phyloP scores from a whole-genome alignment of 2,329 filamentous ascomycete genomes.

The Pseudogymnoascus sp. region DNA sequence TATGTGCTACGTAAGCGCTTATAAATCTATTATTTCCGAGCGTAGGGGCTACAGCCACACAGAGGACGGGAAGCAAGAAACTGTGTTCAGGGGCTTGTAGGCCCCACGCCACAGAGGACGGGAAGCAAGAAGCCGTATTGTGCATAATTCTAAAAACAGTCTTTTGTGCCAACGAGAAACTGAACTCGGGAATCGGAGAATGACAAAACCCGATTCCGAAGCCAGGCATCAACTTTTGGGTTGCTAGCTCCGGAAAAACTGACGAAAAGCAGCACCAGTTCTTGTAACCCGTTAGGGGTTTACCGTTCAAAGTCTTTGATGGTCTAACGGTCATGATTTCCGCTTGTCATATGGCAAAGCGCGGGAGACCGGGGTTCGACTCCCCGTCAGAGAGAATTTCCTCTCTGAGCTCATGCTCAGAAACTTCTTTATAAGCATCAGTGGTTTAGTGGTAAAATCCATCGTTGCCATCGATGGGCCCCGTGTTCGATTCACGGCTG shows the following conservation, averaged over 20 bases:
- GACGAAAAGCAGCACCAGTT: not conserved
- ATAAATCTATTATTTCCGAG: not conserved
- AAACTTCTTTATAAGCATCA: not conserved
- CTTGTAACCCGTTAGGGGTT: too few relatives aligned
- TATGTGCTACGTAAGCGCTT: not conserved
- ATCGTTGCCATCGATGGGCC: constrained; percentile 33
- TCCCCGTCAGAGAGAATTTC: constrained; percentile 10
- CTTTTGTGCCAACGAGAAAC: not conserved
- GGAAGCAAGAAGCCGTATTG: not conserved
- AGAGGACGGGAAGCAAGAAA: too few relatives aligned
- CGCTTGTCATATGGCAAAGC: constrained; percentile 27
- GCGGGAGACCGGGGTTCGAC: constrained; percentile 14
- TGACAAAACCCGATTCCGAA: not conserved
- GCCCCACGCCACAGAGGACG: too few relatives aligned
- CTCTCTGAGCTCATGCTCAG: constrained; percentile 3
- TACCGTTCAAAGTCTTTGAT: constrained; percentile 23
- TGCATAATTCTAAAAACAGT: too few relatives aligned
- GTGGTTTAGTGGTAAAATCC: constrained; percentile 23
- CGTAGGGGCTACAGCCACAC: not conserved
- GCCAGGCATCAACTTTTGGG: not conserved
- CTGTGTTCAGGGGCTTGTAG: too few relatives aligned
- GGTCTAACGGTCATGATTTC: constrained; percentile 34
- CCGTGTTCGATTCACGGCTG: constrained; percentile 29
- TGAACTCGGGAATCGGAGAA: not conserved
- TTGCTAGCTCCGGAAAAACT: not conserved